A percentile compares a stretch with the other conserved stretches of the same genome.
Conservation (phyloP, 345 rosid species). For the Moricandia arvensis region DNA sequence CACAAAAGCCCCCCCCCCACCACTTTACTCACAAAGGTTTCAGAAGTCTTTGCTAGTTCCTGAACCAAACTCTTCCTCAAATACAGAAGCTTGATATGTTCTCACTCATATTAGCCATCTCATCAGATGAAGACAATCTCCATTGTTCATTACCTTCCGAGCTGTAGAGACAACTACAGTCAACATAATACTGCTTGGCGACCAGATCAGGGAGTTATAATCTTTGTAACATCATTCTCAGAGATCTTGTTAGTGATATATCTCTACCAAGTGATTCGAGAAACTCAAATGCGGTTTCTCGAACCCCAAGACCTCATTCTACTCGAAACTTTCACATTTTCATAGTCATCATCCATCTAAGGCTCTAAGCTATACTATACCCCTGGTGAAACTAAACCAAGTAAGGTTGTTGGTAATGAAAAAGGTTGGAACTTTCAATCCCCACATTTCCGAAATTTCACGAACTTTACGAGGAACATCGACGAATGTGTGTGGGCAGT, state of each 20-base stretch:
- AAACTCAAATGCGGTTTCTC: slow-evolving; percentile 52
- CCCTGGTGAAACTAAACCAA: too few relatives aligned
- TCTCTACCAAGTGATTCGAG: slow-evolving; percentile 55
- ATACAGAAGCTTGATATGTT: slow-evolving; percentile 65
- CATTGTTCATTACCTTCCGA: slow-evolving; percentile 46
- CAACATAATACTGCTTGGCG: slow-evolving; percentile 60
- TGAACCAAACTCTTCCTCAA: slow-evolving; percentile 61
- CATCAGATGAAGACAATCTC: slow-evolving; percentile 18
- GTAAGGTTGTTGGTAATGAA: too few relatives aligned
- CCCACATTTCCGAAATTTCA: too few relatives aligned
- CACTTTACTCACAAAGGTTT: slow-evolving; percentile 54
- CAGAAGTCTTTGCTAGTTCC: slow-evolving; percentile 53
- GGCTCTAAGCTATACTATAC: too few relatives aligned
- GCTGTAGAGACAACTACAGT: slow-evolving; percentile 12
- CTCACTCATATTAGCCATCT: slow-evolving; percentile 43
- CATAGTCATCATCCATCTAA: too few relatives aligned
- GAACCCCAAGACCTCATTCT: slow-evolving; percentile 70
- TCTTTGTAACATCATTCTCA: slow-evolving; percentile 46
- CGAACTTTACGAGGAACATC: too few relatives aligned
- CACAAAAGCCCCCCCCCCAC: slow-evolving; percentile 62
- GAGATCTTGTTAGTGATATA: slow-evolving; percentile 48
- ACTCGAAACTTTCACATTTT: too few relatives aligned
- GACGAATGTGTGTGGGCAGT: too few relatives aligned
- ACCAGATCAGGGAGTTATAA: slow-evolving; percentile 57
- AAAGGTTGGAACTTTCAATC: too few relatives aligned